phyloP scores from a whole-genome alignment of 164 flowering plant species.

The Kalanchoe fedtschenkoi region DNA sequence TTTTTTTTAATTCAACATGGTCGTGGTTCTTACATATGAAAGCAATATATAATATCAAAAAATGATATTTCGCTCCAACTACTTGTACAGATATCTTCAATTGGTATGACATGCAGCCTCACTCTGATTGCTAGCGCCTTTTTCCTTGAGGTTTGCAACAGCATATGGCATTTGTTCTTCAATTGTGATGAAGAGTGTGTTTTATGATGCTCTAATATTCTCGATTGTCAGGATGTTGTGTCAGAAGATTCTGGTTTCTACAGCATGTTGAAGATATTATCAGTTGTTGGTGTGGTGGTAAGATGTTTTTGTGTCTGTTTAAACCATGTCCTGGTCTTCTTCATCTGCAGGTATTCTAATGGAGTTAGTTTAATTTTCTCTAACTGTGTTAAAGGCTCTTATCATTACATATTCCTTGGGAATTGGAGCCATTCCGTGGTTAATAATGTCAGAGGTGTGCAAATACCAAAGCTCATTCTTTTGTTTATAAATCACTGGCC shows the following conservation, averaged over 20 bases:
- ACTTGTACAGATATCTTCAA: conserved; percentile 22
- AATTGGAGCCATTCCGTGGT: conserved; percentile 41
- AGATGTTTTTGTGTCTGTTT: not conserved
- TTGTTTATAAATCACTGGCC: not conserved
- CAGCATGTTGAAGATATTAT: conserved; percentile 19
- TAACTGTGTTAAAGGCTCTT: conserved; percentile 15
- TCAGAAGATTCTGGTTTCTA: conserved; percentile 19
- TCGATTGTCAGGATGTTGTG: conserved; percentile 14
- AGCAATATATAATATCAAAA: too few relatives aligned
- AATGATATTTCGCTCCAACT: not conserved
- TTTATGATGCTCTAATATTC: not conserved
- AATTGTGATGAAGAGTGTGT: not conserved
- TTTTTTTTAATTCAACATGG: not conserved
- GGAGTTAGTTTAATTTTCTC: not conserved
- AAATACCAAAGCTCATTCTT: not conserved
- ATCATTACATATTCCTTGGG: conserved; percentile 32
- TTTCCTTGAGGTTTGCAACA: conserved; percentile 22
- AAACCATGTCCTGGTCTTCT: not conserved
- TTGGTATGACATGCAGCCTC: conserved; percentile 29
- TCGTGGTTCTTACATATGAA: too few relatives aligned
- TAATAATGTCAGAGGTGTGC: conserved; percentile 42
- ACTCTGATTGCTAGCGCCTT: conserved; percentile 31
- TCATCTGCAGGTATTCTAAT: not conserved
- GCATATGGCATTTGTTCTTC: not conserved
- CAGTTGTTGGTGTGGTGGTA: conserved; percentile 42